Evolutionary conservation across 2,329 filamentous ascomycete genomes (phyloP), one percentile per base, ranked within the genome.

Genomic region (Colletotrichum filicis): DNA sequence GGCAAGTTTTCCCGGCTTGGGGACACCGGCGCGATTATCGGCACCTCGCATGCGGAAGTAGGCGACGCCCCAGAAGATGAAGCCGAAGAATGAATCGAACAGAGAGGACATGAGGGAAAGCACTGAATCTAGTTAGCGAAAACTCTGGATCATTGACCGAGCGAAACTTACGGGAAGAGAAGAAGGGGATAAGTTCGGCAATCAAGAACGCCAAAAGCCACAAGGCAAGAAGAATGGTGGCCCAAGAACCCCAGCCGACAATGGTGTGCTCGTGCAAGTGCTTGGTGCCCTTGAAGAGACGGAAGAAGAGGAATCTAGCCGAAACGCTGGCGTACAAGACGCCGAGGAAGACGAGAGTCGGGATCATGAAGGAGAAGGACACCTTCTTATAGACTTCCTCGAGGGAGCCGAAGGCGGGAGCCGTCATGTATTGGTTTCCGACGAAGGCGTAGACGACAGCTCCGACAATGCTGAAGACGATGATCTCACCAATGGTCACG

Each of bases 201-300:
- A 98, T 96, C 80, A 98, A 91, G 82, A 97, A 98, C 7, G 95
- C 95, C n/a, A 93, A 77, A n/a, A 96, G 83, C 95, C 95, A 98
- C 4, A 92, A 93, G 1, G 81, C 81, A 86, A 85, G 73, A 5
- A 98, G 85, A 74, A 98, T 97, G 1, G 82, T 90, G 4, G 89
- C 88, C 95, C 95, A 98, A 0, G 90, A 85, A 0, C 84, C 85
- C 95, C 95, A 98, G 16, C 95, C 95, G 19, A 94, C 82, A 5
- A 95, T 80, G 0, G 95, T 98, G 83, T 98, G 94, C 76, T 91
- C 91, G 74, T 88, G 91, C 87, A 96, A 92, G 84, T 98, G 95
- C 14, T 66, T 75, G 1, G 94, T 93, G 77, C 92, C 91, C 70
- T 92, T 91, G 82, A 97, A 98, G 22, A 97, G 80, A 75, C 94